Evolutionary conservation across 768 basidiomycete genomes (phyloP).

Genomic region (Lyophyllum atratum): DNA sequence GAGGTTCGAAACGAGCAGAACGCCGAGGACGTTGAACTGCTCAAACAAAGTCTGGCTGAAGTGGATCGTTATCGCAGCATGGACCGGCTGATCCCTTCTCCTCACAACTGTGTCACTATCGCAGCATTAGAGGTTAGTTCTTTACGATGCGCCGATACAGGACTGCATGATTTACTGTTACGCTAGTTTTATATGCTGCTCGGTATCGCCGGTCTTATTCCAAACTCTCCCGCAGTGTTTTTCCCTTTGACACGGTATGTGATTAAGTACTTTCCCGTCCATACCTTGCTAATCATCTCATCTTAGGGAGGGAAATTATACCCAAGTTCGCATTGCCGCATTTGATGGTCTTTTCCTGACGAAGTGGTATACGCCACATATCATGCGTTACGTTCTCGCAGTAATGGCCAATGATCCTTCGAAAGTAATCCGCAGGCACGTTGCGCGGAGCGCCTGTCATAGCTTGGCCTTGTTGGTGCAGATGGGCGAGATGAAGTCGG

Average conservation of each 20-base stretch:
- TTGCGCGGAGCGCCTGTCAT: constrained; percentile 83
- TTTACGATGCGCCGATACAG: background rate
- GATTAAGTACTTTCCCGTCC: background rate
- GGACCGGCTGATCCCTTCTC: constrained; percentile 93
- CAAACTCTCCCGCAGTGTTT: constrained; percentile 75
- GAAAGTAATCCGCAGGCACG: constrained; percentile 79
- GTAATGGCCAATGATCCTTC: constrained; percentile 88
- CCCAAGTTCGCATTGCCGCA: constrained; percentile 87
- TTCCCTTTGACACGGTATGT: constrained; percentile 86
- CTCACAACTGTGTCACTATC: constrained; percentile 90
- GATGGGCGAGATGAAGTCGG: constrained; percentile 87
- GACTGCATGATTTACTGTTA: background rate
- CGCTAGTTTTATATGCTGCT: constrained; percentile 73
- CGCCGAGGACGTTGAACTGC: constrained; percentile 65
- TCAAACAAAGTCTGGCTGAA: constrained; percentile 77
- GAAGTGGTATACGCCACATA: constrained; percentile 82
- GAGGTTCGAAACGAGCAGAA: constrained; percentile 69
- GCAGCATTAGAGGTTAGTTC: constrained; percentile 85
- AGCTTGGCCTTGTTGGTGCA: constrained; percentile 84
- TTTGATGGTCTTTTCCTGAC: constrained; percentile 93
- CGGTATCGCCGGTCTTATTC: constrained; percentile 74
- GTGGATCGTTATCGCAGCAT: constrained; percentile 92
- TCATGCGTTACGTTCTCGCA: constrained; percentile 86
- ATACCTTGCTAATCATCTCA: constrained; percentile 7
- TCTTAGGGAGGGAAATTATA: constrained; percentile 92